Percentiles rank a stretch among this genome's conserved stretches.
Evolutionary conservation across 2,329 filamentous ascomycete species (phyloP).

Genomic region (Neofusicoccum parvum): DNA sequence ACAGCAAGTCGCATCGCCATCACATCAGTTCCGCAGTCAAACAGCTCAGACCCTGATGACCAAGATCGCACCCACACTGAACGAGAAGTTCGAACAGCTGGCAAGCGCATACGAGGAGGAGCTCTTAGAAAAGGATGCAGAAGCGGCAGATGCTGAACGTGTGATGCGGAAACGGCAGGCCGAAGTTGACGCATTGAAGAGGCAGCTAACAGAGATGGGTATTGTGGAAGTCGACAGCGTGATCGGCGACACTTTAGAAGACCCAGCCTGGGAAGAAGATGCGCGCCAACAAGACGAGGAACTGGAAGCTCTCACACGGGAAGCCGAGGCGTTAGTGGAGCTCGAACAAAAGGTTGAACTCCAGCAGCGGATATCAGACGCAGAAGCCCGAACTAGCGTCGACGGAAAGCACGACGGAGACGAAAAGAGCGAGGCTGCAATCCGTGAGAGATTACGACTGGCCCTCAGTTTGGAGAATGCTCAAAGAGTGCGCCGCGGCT

Average conservation of each 20-base stretch:
- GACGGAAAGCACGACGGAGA: neutral
- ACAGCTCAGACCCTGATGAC: conserved; percentile 62
- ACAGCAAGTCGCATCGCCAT: neutral
- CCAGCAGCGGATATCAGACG: conserved; percentile 30
- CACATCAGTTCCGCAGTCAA: conserved; percentile 43
- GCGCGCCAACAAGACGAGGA: conserved; percentile 38
- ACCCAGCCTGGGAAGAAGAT: conserved; percentile 39
- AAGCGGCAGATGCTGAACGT: conserved; percentile 49
- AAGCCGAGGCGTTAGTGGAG: conserved; percentile 47
- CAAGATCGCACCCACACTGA: conserved; percentile 61
- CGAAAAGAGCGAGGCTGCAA: conserved; percentile 4
- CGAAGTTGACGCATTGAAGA: conserved; percentile 64
- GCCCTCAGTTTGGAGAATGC: conserved; percentile 60
- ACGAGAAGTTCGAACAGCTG: conserved; percentile 46
- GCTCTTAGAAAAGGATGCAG: conserved; percentile 68
- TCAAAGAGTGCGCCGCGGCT: conserved; percentile 61
- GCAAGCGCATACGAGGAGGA: conserved; percentile 68
- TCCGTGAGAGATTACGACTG: conserved; percentile 56
- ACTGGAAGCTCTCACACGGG: conserved; percentile 38
- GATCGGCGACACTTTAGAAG: conserved; percentile 48
- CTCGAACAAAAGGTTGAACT: conserved; percentile 48
- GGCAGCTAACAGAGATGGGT: conserved; percentile 57
- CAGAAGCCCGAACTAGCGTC: neutral
- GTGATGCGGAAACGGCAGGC: conserved; percentile 62
- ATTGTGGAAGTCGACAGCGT: conserved; percentile 46